Conservation (phyloP, 1,284 basidiomycete species). For the Papiliotrema nemorosa region DNA sequence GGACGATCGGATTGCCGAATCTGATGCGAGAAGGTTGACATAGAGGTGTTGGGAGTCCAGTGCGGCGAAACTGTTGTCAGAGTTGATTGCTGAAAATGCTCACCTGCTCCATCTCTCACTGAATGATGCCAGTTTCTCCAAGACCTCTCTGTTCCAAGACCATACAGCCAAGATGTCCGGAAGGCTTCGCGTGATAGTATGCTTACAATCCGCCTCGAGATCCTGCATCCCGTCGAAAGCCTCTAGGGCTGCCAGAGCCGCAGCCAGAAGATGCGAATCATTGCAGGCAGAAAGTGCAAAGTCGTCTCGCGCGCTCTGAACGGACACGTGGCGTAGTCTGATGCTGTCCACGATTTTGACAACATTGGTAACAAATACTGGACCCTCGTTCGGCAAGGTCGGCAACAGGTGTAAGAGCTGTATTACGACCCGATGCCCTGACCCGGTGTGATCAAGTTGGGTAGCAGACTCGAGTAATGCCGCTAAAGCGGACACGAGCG, state of each 20-base stretch:
- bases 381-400: slow-evolving; percentile 23
- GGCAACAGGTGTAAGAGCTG: slow-evolving; percentile 34
- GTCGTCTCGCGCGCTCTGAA: slow-evolving; percentile 5
- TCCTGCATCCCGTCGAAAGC: slow-evolving; percentile 3
- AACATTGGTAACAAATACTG: slow-evolving; percentile 20
- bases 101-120: slow-evolving; percentile 38
- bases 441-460: not conserved
- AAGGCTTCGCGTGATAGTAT: no score
- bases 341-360: slow-evolving; percentile 12
- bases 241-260: slow-evolving; percentile 15
- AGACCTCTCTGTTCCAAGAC: slow-evolving; percentile 57
- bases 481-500: slow-evolving; percentile 28
- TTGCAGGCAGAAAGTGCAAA: slow-evolving; percentile 36
- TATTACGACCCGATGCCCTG: slow-evolving; percentile 28
- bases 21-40: slow-evolving; percentile 51
- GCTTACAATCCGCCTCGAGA: no score
- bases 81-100: not conserved
- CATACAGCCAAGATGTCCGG: slow-evolving; percentile 54
- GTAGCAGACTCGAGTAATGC: slow-evolving; percentile 8
- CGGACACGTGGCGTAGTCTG: not conserved
- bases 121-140: slow-evolving; percentile 57
- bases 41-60: slow-evolving; percentile 17
- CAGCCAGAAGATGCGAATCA: slow-evolving; percentile 27
- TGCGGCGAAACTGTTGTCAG: not conserved
- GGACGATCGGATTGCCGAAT: slow-evolving; percentile 45